Evolutionary conservation across 768 basidiomycete genomes (phyloP), one percentile per base, ranked within the genome.

Genomic region (Psilocybe azurescens): DNA sequence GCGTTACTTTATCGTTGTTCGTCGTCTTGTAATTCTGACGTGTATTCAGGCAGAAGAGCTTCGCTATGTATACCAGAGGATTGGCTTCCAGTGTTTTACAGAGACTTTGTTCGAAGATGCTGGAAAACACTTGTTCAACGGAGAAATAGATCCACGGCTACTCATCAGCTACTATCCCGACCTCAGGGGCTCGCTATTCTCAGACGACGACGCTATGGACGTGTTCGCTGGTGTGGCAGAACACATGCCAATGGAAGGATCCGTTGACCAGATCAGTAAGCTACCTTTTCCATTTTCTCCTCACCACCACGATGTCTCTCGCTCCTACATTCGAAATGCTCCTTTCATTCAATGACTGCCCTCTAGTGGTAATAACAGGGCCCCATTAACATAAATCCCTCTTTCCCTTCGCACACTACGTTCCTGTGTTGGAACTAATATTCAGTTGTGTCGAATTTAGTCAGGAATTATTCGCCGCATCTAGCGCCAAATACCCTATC

Each of bases 391-490:
- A 67, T 59, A 60, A 41, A 65, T 41, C 53, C 48, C 65, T 64
- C 63, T 66, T 63, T 55, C 53, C 65, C 52, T 63, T 56, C 65
- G 58, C 64, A 59, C 68, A 60, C 59, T 52, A 73, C 64, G 68
- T 78, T 79, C 74, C 77, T 78, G 75, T 79, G 73, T 81, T 83
- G 81, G 85, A 84, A 87, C 89, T 91, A 73, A 86, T 90, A 79
- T 77, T 71, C 79, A 95, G 95, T 95, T 85, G 84, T 84, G 75
- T 84, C 81, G 69, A 93, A 94, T 83, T 80, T 96, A 91, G 92
- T 94, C 82, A 84, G 86, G 81, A 95, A 95, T 72, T 95, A 96
- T 74, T 92, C 91, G 48, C 94, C 95, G 14, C 90, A 95, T 77
- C 83, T 97, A 67, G 75, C 86, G 28, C 91, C 88, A 18, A 81